These are phyloP conservation scores for Neopestalotiopsis sp. DNA, from an alignment of 2,329 filamentous ascomycete species.

Conservation along the genomic window DNA sequence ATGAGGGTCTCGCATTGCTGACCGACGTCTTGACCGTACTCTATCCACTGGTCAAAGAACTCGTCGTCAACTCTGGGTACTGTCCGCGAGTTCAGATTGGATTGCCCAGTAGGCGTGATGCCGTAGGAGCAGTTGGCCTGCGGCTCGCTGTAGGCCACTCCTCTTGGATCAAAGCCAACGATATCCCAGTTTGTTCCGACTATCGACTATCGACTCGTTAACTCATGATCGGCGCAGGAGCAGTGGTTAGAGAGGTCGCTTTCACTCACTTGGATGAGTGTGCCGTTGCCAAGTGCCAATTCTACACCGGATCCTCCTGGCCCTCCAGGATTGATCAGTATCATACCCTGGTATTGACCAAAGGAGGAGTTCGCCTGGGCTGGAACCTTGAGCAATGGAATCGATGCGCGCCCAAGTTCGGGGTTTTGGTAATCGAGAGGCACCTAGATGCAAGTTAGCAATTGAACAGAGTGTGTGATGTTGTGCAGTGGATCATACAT, in stretches of 20 bases:
- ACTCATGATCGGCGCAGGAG: not conserved
- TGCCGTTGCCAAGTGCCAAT: conserved; percentile 9
- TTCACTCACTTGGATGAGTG: conserved; percentile 16
- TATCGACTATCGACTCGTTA: not conserved
- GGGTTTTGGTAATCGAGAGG: conserved; percentile 23
- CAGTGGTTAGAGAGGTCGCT: not conserved
- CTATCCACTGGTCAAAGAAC: conserved; percentile 10
- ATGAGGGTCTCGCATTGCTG: not conserved
- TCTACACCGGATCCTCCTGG: conserved; percentile 19
- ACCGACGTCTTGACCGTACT: conserved; percentile 15
- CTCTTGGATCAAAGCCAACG: conserved; percentile 16
- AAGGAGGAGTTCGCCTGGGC: conserved; percentile 16
- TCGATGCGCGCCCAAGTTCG: conserved; percentile 18
- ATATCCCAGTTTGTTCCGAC: conserved; percentile 18
- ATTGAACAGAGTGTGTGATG: not conserved
- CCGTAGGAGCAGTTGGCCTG: conserved; percentile 16
- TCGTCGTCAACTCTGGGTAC: conserved; percentile 14
- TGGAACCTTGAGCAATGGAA: conserved; percentile 21
- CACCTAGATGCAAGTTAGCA: conserved; percentile 16
- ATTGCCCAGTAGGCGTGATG: not conserved
- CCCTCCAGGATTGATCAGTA: conserved; percentile 18
- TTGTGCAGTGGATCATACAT: conserved; percentile 17
- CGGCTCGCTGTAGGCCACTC: conserved; percentile 17
- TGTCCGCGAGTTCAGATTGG: not conserved
- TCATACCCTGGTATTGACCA: conserved; percentile 21